Percentiles rank a stretch among this genome's conserved stretches.
Evolutionary conservation across 306 rosid species (phyloP).

Genomic region (Trifolium repens): DNA sequence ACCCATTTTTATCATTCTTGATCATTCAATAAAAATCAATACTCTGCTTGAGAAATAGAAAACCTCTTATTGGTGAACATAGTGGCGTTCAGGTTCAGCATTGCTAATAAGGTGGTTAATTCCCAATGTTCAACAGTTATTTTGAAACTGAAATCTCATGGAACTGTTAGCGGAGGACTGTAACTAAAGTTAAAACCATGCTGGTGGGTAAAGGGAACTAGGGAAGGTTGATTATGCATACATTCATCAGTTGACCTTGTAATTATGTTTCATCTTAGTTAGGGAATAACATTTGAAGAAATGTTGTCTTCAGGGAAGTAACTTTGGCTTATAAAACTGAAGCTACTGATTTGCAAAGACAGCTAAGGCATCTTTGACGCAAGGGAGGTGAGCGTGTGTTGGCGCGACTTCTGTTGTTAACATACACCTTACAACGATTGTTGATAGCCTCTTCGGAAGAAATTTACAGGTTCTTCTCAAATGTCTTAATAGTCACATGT

Average conservation of each 20-base stretch:
- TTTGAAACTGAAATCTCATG: no score
- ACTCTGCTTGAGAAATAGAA: no score
- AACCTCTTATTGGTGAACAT: no score
- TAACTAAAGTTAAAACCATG: no score
- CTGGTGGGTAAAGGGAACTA: not conserved
- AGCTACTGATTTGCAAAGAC: slow-evolving; percentile 78
- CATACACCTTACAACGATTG: slow-evolving; percentile 77
- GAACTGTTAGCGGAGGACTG: no score
- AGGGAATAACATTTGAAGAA: not conserved
- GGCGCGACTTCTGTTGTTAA: slow-evolving; percentile 87
- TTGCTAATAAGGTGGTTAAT: no score
- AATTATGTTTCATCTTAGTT: not conserved
- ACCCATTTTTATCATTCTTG: no score
- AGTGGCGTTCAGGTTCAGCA: no score
- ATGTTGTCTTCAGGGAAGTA: slow-evolving; percentile 63
- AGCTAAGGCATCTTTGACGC: slow-evolving; percentile 75
- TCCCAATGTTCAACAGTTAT: no score
- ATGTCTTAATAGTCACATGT: not conserved
- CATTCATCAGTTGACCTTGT: not conserved
- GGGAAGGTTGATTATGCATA: not conserved
- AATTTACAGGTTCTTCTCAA: slow-evolving; percentile 69
- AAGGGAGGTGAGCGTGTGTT: slow-evolving; percentile 93
- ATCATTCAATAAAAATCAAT: no score
- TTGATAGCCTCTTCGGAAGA: slow-evolving; percentile 82
- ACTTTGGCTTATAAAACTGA: slow-evolving; percentile 77